Base-by-base conservation (phyloP, 2,329 filamentous ascomycete species). In the Daldinia sp. region DNA sequence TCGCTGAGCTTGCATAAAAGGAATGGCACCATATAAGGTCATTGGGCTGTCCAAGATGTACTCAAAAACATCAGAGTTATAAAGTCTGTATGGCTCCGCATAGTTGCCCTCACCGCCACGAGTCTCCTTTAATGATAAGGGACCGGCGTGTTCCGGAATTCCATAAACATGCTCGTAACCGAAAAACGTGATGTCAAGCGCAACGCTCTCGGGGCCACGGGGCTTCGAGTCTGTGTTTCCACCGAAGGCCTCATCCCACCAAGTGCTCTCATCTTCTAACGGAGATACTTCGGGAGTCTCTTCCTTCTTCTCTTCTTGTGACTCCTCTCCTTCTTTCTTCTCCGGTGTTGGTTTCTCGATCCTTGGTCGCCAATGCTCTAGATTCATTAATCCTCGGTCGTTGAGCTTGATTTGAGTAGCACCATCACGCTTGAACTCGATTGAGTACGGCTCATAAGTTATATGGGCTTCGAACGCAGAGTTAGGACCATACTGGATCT, bases 171-270 rank as follows among this genome's bases (percentile, higher is more conserved):
- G 92, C 60, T 92, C 91, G 77, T 97, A 99, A 39, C 92, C 94
- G 1, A 92, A 89, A 81, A 99, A 99, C 0, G 92, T 90, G 74
- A 99, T 95, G 78, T 99, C 96, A 65, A 99, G 82, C 13, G 89
- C 94, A 50, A 99, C 86, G 78, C 94, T 96, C 81, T 99, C 96
- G 0, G 96, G 96, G 1, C 96, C 96, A 76, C 90, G 90, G n/a
- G 96, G 95, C 81, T 99, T 99, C 4, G 91, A 89, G 80, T 99
- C 96, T 0, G 94, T 98, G 79, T 96, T 97, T 68, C 95, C 94
- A 71, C 95, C 95, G 79, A 99, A 99, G 0, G 87, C 89, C 83
- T 99, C 96, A 6, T 99, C 96, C 96, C 96, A 99, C 93, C 94
- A 98, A 3, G 94, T 98, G 81, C 90, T 92, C 78, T 98, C 92